These are phyloP conservation scores for Xerocomellus chrysenteron DNA, from an alignment of 768 basidiomycete species.

Conservation along the genomic window DNA sequence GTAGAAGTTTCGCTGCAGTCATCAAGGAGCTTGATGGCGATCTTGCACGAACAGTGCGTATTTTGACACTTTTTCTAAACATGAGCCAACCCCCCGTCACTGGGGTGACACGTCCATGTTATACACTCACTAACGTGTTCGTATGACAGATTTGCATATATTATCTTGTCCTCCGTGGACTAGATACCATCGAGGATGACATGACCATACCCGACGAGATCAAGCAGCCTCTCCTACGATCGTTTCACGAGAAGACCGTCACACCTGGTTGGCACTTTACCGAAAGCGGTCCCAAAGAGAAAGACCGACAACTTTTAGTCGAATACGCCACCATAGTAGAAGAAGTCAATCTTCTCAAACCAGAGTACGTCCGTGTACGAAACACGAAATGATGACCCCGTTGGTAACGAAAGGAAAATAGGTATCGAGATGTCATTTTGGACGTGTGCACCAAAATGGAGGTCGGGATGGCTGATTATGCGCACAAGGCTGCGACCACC, in stretches of 20 bases:
- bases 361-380: conserved; percentile 43
- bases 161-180: conserved; percentile 88
- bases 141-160: conserved; percentile 82
- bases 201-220: conserved; percentile 87
- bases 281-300: conserved; percentile 81
- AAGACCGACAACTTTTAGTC: conserved; percentile 80
- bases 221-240: conserved; percentile 83
- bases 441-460: conserved; percentile 88
- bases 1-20: conserved; percentile 87
- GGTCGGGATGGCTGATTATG: conserved; percentile 93
- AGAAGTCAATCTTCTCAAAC: conserved; percentile 69
- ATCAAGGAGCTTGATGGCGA: conserved; percentile 97
- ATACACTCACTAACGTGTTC: neutral
- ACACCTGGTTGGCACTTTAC: conserved; percentile 86
- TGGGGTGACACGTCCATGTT: neutral
- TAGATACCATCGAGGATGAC: conserved; percentile 99
- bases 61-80: neutral
- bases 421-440: conserved; percentile 77
- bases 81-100: neutral
- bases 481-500: conserved; percentile 74
- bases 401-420: conserved; percentile 26
- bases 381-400: neutral
- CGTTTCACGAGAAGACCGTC: conserved; percentile 77
- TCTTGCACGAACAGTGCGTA: conserved; percentile 83
- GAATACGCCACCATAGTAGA: conserved; percentile 80